Evolutionary conservation across 768 basidiomycete species (phyloP), one percentile per base, ranked within the genome.

Genomic region (Strobilomyces dryophilus): DNA sequence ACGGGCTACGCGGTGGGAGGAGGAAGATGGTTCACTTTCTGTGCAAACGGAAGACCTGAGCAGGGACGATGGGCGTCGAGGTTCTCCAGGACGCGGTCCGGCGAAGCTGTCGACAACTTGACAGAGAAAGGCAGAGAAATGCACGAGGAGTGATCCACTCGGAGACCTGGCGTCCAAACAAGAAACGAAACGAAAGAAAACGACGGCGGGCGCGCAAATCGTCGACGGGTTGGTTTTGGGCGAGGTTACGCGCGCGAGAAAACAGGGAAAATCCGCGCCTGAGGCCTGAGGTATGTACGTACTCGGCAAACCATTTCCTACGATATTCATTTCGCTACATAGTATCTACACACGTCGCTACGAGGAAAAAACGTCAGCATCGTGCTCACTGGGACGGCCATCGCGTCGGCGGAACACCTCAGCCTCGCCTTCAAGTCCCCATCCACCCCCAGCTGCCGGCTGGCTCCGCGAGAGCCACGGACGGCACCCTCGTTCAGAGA

Each of bases 401-500:
- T 26, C 35, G 18, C 27, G 39, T 26, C 9, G 8, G 51, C 37
- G 24, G 39, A 40, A 71, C 64, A 59, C 75, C 84, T 91, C 89
- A 87, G 89, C 80, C 89, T 92, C 89, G 89, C 89, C 89, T 92
- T 92, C 76, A 79, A 71, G 62, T 86, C 88, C 74, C 75, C 89
- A 89, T 73, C 58, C 84, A 73, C 84, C 82, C 78, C 89, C 87
- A 62, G 61, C 82, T 66, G 68, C 65, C 68, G 54, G 8, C 26
- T 52, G 66, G 62, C 59, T 71, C 63, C 58, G 53, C 57, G 34
- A n/a, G 61, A 60, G 54, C 62, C 58, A 54, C 48, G 45, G 35
- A 58, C 63, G 65, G 64, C 69, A 70, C 71, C 67, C 61, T 45
- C 53, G 47, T n/a, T 26, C 2, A 41, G 3, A 55, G 63, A 63